Evolutionary conservation across 768 basidiomycete species (phyloP).

Genomic region (Pleurotus giganteus): DNA sequence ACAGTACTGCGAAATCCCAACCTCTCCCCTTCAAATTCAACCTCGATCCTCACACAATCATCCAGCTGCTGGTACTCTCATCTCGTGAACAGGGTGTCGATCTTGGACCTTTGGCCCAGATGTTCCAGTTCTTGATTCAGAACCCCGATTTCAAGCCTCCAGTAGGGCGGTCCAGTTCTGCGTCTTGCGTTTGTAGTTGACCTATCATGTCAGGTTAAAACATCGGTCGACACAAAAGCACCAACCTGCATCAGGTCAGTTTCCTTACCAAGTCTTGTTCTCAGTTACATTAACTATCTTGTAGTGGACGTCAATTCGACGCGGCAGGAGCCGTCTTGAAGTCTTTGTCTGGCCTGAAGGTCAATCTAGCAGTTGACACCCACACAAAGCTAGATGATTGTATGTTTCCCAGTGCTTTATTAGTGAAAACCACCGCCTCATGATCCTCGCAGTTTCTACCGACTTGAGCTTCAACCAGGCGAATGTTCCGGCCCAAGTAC

Average conservation of each 20-base stretch:
- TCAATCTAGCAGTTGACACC: slow-evolving; percentile 55
- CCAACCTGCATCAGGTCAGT: slow-evolving; percentile 60
- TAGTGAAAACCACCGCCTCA: slow-evolving; percentile 2
- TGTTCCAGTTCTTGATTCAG: slow-evolving; percentile 53
- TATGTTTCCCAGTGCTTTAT: slow-evolving; percentile 25
- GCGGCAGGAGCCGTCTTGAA: slow-evolving; percentile 57
- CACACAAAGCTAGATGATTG: slow-evolving; percentile 66
- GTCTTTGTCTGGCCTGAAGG: slow-evolving; percentile 56
- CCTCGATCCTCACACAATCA: slow-evolving; percentile 58
- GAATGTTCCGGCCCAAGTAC: slow-evolving; percentile 52
- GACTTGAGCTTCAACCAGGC: slow-evolving; percentile 57
- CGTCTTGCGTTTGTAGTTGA: background rate
- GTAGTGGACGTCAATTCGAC: slow-evolving; percentile 66
- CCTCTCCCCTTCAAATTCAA: slow-evolving; percentile 63
- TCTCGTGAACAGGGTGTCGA: slow-evolving; percentile 54
- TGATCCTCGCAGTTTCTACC: slow-evolving; percentile 40
- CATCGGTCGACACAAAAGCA: slow-evolving; percentile 47
- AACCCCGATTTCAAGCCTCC: slow-evolving; percentile 51
- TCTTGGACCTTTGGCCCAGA: slow-evolving; percentile 53
- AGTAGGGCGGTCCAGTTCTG: slow-evolving; percentile 30
- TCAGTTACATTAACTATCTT: slow-evolving; percentile 8
- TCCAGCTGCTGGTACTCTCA: slow-evolving; percentile 48
- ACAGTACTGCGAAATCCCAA: slow-evolving; percentile 55
- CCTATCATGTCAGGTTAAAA: slow-evolving; percentile 39
- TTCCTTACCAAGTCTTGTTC: background rate